Base-by-base conservation (phyloP, 257 asterid species). In the Catharanthus roseus region DNA sequence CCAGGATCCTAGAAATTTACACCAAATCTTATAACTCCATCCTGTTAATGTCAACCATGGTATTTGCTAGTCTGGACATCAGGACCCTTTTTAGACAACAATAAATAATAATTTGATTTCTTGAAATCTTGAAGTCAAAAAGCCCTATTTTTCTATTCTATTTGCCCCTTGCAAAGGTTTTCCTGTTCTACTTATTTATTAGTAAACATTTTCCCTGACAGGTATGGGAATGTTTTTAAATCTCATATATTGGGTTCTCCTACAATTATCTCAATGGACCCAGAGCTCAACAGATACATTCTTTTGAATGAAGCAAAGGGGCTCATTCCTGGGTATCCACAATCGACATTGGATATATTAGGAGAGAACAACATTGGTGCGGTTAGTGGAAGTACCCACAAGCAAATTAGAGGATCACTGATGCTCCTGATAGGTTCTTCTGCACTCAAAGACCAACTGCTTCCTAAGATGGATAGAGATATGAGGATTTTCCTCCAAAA, bases 251-350 rank as follows among this genome's bases (percentile, higher is more conserved):
- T 93, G 65, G 98, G 98, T 0, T 84, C 89, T 73, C 98, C 97
- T 18, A 93, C 98, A 29, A 77, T 93, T 62, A 85, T 93, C 44
- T 90, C 97, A 10, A 87, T 89, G 98, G 98, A 93, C 84, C 87
- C 95, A 64, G 95, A 86, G 73, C 72, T 93, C 55, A 93, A 93
- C 79, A 82, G 88, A 78, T 90, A 90, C 64, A 89, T 93, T 56
- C 77, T 93, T 16, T 72, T 80, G 79, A 90, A 84, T 67, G 98
- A 90, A 75, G 88, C 96, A 60, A 89, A 87, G 77, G 98, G 98
- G 68, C 86, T 93, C 45, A 87, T 90, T 29, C 97, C 97, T 54
- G 97, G 98, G 39, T 93, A 93, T 77, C 98, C 98, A 0, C 90
- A 87, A 62, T 93, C 98, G 6, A 81, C 86, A 85, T 21, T 89